A percentile compares a stretch with the other conserved stretches of the same genome.
These are phyloP conservation scores for Pisolithus sp. DNA, from an alignment of 768 basidiomycete species.

Conservation along the genomic window DNA sequence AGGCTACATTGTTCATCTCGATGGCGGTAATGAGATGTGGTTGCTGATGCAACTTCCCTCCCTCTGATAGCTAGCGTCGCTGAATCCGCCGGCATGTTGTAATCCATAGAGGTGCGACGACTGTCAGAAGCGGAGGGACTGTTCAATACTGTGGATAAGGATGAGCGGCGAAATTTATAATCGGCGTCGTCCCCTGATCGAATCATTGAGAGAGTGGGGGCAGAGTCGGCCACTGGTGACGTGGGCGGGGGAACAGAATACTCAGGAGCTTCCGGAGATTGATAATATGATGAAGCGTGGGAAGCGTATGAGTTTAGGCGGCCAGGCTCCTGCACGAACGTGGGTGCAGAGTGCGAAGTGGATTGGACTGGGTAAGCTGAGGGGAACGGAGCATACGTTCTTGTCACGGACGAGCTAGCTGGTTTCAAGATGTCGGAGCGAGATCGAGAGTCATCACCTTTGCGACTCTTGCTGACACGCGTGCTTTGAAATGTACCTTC, in stretches of 20 bases:
- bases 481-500: constrained; percentile 64
- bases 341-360: constrained; percentile 16
- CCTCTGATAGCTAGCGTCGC: constrained; percentile 3
- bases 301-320: constrained; percentile 17
- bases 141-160: constrained; percentile 15
- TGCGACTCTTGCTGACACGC: constrained; percentile 46
- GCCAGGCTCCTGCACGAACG: constrained; percentile 20
- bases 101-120: constrained; percentile 8
- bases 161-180: constrained; percentile 28
- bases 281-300: constrained; percentile 15
- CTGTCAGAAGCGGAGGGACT: constrained; percentile 3
- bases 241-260: constrained; percentile 23
- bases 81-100: neutral
- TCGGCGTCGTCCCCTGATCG: constrained; percentile 20
- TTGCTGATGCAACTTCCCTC: constrained; percentile 1
- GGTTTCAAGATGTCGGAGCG: constrained; percentile 28
- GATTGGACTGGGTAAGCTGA: constrained; percentile 23
- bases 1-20: constrained; percentile 1
- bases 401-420: constrained; percentile 24
- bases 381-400: constrained; percentile 25
- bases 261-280: constrained; percentile 20
- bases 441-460: constrained; percentile 34
- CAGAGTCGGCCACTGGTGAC: constrained; percentile 14
- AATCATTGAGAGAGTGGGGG: constrained; percentile 23
- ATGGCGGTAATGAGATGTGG: constrained; percentile 8